Evolutionary conservation across 768 basidiomycete species (phyloP).

Genomic region (Fibroporia radiculosa): DNA sequence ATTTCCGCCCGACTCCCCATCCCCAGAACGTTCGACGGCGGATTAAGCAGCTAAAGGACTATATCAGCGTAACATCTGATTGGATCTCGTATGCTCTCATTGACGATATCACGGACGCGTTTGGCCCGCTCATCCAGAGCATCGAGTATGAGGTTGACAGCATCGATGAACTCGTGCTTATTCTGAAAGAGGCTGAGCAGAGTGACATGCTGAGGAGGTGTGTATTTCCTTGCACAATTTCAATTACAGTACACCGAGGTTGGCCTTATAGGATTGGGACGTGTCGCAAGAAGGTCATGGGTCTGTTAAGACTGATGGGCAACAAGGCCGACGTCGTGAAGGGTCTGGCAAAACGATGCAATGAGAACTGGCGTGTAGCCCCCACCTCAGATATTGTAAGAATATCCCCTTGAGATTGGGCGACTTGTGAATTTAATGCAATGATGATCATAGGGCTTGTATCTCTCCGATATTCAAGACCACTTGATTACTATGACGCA

Average conservation of each 20-base stretch:
- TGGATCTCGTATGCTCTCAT: slow-evolving; percentile 99
- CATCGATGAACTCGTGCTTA: slow-evolving; percentile 96
- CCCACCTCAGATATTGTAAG: slow-evolving; percentile 94
- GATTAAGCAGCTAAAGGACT: slow-evolving; percentile 98
- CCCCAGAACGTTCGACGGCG: slow-evolving; percentile 96
- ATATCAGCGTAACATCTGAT: slow-evolving; percentile 97
- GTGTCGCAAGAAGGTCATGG: slow-evolving; percentile 99
- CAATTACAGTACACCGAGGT: background rate
- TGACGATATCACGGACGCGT: slow-evolving; percentile 99
- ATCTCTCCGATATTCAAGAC: slow-evolving; percentile 95
- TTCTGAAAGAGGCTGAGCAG: slow-evolving; percentile 92
- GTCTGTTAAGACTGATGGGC: slow-evolving; percentile 90
- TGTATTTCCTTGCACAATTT: slow-evolving; percentile 6
- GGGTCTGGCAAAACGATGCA: slow-evolving; percentile 94
- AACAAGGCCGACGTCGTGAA: slow-evolving; percentile 99
- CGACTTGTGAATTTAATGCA: too few species aligned
- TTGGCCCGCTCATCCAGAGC: slow-evolving; percentile 95
- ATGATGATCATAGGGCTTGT: slow-evolving; percentile 61
- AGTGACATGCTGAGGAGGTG: slow-evolving; percentile 90
- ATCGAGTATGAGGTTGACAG: slow-evolving; percentile 99
- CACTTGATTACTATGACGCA: slow-evolving; percentile 99
- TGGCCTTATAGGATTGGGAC: slow-evolving; percentile 69
- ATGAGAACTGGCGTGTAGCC: slow-evolving; percentile 98
- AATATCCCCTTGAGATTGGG: too few species aligned
- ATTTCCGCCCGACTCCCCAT: slow-evolving; percentile 95